Base-by-base conservation (phyloP, 805 yeast genomes). In the Kregervanrija fluxuum region DNA sequence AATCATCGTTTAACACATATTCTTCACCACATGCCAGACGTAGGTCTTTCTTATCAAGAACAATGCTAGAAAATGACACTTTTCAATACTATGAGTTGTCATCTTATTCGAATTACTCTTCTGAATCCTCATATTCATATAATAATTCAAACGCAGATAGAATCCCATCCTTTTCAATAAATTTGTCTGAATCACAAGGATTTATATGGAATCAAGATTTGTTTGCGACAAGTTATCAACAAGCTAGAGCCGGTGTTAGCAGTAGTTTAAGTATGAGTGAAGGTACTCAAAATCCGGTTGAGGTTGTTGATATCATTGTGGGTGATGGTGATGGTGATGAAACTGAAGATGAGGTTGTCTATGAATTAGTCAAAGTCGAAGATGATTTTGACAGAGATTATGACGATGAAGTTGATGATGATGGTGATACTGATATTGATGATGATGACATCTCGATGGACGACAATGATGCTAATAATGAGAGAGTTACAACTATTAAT, bases 201-300 rank as follows among this genome's bases (percentile, higher is more conserved):
- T 84, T 83, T 54, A 62, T 75, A 2, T 84, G 87, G 77, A 83
- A 84, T 57, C 90, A 83, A 55, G 90, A 83, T 54, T 62, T 82
- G 38, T 84, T 82, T 69, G 90, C 88, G 2, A 69, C 81, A 1
- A 80, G 81, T 30, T 80, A 78, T 57, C 85, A 81, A 54, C 90
- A 83, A 46, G 65, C 61, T 38, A 61, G 70, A 39, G 71, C 71
- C 1, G 64, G 64, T 0, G 44, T 57, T n/a, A 44, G 49, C 28
- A 34, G 13, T 11, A 17, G 9, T 16, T 55, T 56, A n/a, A 53
- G 51, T 35, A 55, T 54, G 41, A 48, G 47, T 35, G 50, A 51
- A 31, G 53, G 50, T 33, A 52, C 52, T n/a, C 37, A 50, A 4
- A 43, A 45, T 11, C 40, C 52, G 8, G 56, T 55, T 11, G 54